Conservation (phyloP, 768 basidiomycete species). For the Phlebiopsis gigantea region DNA sequence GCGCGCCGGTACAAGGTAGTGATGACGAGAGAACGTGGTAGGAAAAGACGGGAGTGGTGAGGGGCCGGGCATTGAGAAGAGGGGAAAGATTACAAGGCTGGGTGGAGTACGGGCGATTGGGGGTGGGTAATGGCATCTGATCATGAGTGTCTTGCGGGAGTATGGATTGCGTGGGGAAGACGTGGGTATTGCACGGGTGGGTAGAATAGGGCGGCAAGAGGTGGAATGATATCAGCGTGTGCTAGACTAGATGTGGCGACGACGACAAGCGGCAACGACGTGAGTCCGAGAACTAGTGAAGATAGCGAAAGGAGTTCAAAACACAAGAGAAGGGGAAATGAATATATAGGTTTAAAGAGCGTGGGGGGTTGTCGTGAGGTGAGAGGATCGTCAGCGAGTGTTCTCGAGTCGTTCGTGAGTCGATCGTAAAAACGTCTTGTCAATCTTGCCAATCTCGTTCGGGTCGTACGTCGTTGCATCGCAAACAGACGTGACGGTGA, state of each 20-base stretch:
- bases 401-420: slow-evolving; percentile 2
- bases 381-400: not conserved
- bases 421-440: slow-evolving; percentile 1
- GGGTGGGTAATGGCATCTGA: not conserved
- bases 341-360: slow-evolving; percentile 7
- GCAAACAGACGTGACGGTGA: not conserved
- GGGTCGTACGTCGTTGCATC: not conserved
- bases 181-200: slow-evolving; percentile 5
- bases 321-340: not conserved
- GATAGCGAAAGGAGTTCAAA: not conserved
- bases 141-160: not conserved
- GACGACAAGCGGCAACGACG: slow-evolving; percentile 7
- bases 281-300: slow-evolving; percentile 4
- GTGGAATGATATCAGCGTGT: slow-evolving; percentile 8
- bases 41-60: not conserved
- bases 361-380: not conserved
- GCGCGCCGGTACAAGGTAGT: not conserved
- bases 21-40: not conserved
- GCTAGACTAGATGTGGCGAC: slow-evolving; percentile 9
- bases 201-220: slow-evolving; percentile 9
- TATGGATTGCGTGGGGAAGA: not conserved
- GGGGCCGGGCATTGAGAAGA: not conserved
- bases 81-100: not conserved
- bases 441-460: not conserved
- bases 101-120: slow-evolving; percentile 3